A percentile compares a stretch with the other conserved stretches of the same genome.
phyloP scores from a whole-genome alignment of 768 basidiomycete genomes.

The Daedaleopsis nitida region DNA sequence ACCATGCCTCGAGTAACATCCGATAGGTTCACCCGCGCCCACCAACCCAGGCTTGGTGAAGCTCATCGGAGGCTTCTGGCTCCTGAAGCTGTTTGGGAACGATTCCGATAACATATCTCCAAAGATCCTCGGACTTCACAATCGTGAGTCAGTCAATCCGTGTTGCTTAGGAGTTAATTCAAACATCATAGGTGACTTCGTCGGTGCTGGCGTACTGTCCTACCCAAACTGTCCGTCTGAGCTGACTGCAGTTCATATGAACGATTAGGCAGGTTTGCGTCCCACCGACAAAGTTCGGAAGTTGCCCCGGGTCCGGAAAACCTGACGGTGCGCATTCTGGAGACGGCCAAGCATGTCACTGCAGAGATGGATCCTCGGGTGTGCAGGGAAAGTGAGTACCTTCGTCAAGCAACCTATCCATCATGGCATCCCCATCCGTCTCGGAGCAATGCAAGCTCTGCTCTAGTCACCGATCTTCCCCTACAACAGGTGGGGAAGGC shows the following conservation, averaged over 20 bases:
- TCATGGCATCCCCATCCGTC: background rate
- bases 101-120: conserved; percentile 97
- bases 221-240: background rate
- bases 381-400: conserved; percentile 93
- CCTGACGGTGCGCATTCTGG: conserved; percentile 89
- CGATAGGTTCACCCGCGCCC: conserved; percentile 69
- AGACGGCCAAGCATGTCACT: conserved; percentile 89
- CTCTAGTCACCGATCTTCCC: too few relatives aligned
- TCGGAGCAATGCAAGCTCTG: too few relatives aligned
- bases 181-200: conserved; percentile 58
- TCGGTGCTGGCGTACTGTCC: conserved; percentile 22
- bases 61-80: conserved; percentile 44
- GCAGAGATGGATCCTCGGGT: conserved; percentile 96
- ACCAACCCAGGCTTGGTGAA: too few relatives aligned
- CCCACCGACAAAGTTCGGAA: conserved; percentile 94
- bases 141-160: conserved; percentile 58
- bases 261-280: conserved; percentile 76
- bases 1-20: conserved; percentile 85
- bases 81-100: conserved; percentile 52
- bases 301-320: conserved; percentile 99
- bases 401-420: background rate
- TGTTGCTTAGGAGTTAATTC: background rate
- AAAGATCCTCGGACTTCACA: conserved; percentile 92
- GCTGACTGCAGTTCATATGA: conserved; percentile 1
- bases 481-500: too few relatives aligned